Evolutionary conservation across 345 rosid genomes (phyloP), one percentile per base, ranked within the genome.

Genomic region (Aurinia saxatilis): DNA sequence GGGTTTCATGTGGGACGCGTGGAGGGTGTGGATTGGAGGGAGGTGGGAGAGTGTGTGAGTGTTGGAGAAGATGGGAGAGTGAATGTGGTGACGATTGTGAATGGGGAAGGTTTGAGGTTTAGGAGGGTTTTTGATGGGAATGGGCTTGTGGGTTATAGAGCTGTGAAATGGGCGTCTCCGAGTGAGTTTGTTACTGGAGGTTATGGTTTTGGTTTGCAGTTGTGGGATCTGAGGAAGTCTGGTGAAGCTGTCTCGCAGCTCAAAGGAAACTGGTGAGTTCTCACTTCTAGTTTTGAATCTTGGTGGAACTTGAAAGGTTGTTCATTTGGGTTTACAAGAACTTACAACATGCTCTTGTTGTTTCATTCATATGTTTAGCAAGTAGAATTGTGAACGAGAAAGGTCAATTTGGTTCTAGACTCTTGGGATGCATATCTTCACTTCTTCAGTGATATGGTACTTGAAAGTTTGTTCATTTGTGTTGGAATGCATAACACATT

Each of bases 171-270:
- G 95, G 97, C 91, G 5, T 92, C 98, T 5, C 82, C 85, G 10
- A 65, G 64, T 50, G 98, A 92, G 77, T 89, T 89, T 71, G 91
- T 84, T 3, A 89, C 96, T 2, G 98, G 97, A 46, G 93, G 98
- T 21, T 80, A 61, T 39, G 97, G 97, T 15, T 85, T 82, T 62
- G 85, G 93, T 54, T 63, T 92, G 35, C 95, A 82, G 27, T 82
- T 91, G 95, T 92, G 97, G 98, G 98, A 92, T 75, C 79, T 68
- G 63, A 80, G 97, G 74, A 84, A 72, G 52, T 61, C 85, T 10
- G 90, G 84, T 59, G 84, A 83, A 19, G 77, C 95, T 2, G 97
- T 81, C 37, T 81, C 88, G 1, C 88, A 78, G 80, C 85, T 89
- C 41, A 87, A 92, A 60, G 85, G 88, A 25, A 79, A 65, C 58